Base-by-base conservation (phyloP, 441 rosid species). In the Erysimum cheiri region DNA sequence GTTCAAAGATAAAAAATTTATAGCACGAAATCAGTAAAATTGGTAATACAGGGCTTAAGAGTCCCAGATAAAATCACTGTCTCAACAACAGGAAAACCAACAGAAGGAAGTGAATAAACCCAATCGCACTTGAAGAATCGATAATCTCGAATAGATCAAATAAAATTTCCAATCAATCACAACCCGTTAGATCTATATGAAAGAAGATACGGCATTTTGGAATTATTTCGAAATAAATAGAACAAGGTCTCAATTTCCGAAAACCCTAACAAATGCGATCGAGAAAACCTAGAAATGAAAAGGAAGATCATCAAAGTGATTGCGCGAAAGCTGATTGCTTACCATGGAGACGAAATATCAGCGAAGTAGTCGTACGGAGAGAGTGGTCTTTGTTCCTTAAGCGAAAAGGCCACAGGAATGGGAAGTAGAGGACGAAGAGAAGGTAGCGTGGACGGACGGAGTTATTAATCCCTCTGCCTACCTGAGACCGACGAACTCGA, bases 191-290 rank as follows among this genome's bases (percentile, higher is more conserved):
- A 70, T 76, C 76, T 70, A 36, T 15, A 35, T 2, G 39, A 28
- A 41, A 19, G 2, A 59, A 64, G 19, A 49, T 26, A 17, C 28
- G 36, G 41, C 49, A 57, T 33, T 58, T 70, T 6, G 19, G 17
- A 58, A 58, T 33, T 5, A 26, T 17, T 47, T 44, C 5, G 39
- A 48, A 3, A 52, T 33, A n/a, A 7, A 22, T 1, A 29, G 26
- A 58, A 43, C 58, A 15, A 69, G 56, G 61, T 56, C 61, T 32
- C 4, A 40, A 24, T 57, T 32, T 64, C 58, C 61, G 40, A 75
- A 70, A 76, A 43, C 79, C 79, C 72, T 70, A 76, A 64, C 24
- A 64, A 24, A 50, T 49, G 62, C 67, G 75, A 76, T 69, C 68
- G 29, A 35, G 37, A 13, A 12, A 36, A 61, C 64, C 69, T 60